Evolutionary conservation across 2,329 filamentous ascomycete genomes (phyloP), one percentile per base, ranked within the genome.

Genomic region (Sphaerostilbella broomeana): DNA sequence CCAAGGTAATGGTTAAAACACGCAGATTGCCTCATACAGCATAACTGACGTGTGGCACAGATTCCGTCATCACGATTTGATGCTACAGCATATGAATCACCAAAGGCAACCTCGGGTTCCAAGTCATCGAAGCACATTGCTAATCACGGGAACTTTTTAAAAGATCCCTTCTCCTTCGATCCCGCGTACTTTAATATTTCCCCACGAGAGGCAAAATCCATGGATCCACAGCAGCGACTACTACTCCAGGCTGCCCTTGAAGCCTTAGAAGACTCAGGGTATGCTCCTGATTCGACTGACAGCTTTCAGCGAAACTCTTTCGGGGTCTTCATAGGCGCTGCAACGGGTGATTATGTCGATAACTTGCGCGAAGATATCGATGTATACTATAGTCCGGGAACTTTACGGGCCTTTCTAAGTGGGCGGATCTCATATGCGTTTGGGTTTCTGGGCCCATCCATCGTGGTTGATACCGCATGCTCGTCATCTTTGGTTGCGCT

Each of bases 381-480:
- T 3, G 58, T 60, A 4, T 63, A 60, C 41, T 47, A 52, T 1
- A 26, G 49, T 3, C 62, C 56, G 0, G 65, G 66, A 1, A 58
- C 51, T 1, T 39, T 60, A 3, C 45, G 53, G 2, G 47, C 53
- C 2, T 64, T 64, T 36, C 41, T 60, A 2, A 45, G 47, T n/a
- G 62, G 61, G 10, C 48, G 47, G 6, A 42, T 65, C 11, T 56
- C 48, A 20, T 56, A 66, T 35, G 50, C 49, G 29, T 65, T 63
- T 36, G 58, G 60, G 10, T 62, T 57, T 56, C 52, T 47, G 1
- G 62, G 64, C 1, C 61, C 62, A 0, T 51, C 54, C 2, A 39
- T 60, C 6, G 50, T 53, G 1, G 38, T 64, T 15, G 61, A 67
- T 38, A 61, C 59, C 2, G 63, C 63, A 1, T 67, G 63, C 40